Evolutionary conservation across 179 eudicot species (phyloP).

Genomic region (Corrigiola litoralis): DNA sequence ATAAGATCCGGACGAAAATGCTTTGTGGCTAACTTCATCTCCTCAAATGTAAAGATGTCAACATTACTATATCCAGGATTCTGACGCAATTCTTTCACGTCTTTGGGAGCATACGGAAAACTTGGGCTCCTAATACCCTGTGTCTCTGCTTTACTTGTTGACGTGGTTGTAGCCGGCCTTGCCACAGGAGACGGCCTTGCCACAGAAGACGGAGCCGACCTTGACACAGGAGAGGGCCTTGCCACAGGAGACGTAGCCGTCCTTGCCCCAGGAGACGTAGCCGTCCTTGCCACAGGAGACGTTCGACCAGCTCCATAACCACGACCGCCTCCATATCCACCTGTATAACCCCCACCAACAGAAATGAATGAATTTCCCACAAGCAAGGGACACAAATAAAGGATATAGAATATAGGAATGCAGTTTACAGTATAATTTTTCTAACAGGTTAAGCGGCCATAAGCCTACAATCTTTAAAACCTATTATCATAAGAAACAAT

Average conservation of each 20-base stretch:
- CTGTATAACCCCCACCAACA: slow-evolving; percentile 20
- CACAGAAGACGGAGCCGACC: too few relatives aligned
- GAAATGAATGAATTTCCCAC: not conserved
- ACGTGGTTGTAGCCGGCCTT: slow-evolving; percentile 23
- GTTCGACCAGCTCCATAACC: slow-evolving; percentile 18
- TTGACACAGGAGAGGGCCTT: too few relatives aligned
- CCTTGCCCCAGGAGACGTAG: slow-evolving; percentile 17
- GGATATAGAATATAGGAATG: too few relatives aligned
- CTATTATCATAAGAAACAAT: too few relatives aligned
- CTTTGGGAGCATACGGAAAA: slow-evolving; percentile 45
- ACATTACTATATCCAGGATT: slow-evolving; percentile 68
- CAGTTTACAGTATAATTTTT: too few relatives aligned
- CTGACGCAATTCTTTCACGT: slow-evolving; percentile 69
- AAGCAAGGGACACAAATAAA: not conserved
- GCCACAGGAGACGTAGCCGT: too few relatives aligned
- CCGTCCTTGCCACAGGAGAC: slow-evolving; percentile 28
- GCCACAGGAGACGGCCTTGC: slow-evolving; percentile 23
- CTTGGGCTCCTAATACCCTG: slow-evolving; percentile 31
- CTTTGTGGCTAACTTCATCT: slow-evolving; percentile 90
- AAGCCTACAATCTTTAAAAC: too few relatives aligned
- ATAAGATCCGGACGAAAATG: slow-evolving; percentile 82
- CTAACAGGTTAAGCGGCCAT: too few relatives aligned
- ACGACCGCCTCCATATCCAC: slow-evolving; percentile 16
- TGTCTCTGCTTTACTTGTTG: slow-evolving; percentile 22
- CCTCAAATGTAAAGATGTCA: slow-evolving; percentile 82